Evolutionary conservation across 768 basidiomycete species (phyloP).

Genomic region (Rhodotorula babjevae): DNA sequence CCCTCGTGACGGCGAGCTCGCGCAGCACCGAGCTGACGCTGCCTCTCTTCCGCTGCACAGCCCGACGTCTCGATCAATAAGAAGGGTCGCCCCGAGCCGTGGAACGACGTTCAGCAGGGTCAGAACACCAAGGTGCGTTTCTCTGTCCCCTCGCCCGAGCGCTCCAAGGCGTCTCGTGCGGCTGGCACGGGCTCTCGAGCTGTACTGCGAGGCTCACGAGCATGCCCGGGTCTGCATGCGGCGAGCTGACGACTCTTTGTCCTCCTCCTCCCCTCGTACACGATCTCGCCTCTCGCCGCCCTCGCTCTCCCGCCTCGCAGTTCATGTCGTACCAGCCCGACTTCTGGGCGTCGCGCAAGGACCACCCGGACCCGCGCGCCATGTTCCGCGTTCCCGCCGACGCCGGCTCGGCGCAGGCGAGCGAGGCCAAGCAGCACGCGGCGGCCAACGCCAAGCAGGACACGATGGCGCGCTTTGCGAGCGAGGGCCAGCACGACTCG

Average conservation of each 20-base stretch:
- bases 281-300: neutral
- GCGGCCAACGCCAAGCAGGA: neutral
- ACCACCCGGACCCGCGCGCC: neutral
- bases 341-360: conserved; percentile 10
- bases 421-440: neutral
- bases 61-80: neutral
- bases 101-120: conserved; percentile 1
- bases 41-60: neutral
- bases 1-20: too few relatives aligned
- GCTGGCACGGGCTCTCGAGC: neutral
- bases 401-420: neutral
- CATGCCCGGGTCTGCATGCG: too few relatives aligned
- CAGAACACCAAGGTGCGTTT: neutral
- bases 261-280: neutral
- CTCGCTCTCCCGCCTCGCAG: neutral
- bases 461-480: neutral
- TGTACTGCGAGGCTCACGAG: too few relatives aligned
- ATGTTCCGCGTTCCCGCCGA: neutral
- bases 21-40: too few relatives aligned
- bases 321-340: neutral
- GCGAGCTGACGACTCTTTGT: neutral
- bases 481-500: neutral
- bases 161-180: neutral
- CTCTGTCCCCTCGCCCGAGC: neutral
- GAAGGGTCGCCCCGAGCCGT: neutral